Evolutionary conservation across 805 yeast species (phyloP).

Genomic region (Teunomyces gatunensis): DNA sequence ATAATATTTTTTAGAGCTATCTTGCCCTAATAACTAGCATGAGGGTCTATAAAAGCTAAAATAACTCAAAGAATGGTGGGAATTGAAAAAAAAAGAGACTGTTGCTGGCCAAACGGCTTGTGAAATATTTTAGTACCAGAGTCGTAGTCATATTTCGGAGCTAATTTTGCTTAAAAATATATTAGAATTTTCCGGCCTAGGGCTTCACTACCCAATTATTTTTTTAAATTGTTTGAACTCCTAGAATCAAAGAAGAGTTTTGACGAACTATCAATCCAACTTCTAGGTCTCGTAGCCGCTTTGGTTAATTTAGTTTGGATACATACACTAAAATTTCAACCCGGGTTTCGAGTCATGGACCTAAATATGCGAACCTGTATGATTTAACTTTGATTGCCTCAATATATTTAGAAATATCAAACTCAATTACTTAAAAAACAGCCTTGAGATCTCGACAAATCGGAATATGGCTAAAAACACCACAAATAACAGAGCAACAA

Average conservation of each 20-base stretch:
- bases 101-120: too few relatives aligned
- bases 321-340: not conserved
- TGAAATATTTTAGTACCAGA: too few relatives aligned
- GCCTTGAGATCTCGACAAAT: not conserved
- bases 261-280: not conserved
- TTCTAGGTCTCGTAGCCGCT: not conserved
- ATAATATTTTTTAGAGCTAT: not conserved
- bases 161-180: not conserved
- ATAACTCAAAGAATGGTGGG: not conserved
- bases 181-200: not conserved
- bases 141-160: not conserved
- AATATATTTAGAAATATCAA: not conserved
- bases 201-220: not conserved
- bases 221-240: not conserved
- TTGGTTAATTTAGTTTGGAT: not conserved
- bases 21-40: not conserved
- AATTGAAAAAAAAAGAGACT: not conserved
- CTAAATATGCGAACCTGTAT: not conserved
- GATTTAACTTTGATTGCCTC: slow-evolving; percentile 1
- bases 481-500: slow-evolving; percentile 5
- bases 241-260: not conserved
- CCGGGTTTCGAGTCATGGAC: not conserved
- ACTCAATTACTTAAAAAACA: not conserved
- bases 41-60: slow-evolving; percentile 1
- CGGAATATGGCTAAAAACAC: slow-evolving; percentile 1